phyloP scores from a whole-genome alignment of 2,329 filamentous ascomycete species.

The Monilinia fructicola region DNA sequence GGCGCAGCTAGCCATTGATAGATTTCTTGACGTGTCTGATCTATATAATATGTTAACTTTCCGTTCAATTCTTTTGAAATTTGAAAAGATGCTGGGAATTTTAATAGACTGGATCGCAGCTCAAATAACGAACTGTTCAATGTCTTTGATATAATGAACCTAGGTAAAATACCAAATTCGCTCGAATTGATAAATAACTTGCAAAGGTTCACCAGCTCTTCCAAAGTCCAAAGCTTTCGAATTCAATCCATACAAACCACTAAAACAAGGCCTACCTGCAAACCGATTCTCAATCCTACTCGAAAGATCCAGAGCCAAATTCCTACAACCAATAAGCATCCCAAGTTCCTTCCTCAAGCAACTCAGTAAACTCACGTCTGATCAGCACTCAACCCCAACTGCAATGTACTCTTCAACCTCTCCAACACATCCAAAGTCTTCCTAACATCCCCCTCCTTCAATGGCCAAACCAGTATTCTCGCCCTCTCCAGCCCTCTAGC shows the following conservation, averaged over 20 bases:
- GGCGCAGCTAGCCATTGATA: slow-evolving; percentile 33
- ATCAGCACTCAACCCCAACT: slow-evolving; percentile 30
- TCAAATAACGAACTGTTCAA: neutral
- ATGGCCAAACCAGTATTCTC: slow-evolving; percentile 28
- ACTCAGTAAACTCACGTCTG: slow-evolving; percentile 26
- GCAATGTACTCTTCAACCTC: slow-evolving; percentile 30
- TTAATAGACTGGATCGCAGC: neutral
- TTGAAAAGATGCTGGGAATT: neutral
- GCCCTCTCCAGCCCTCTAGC: slow-evolving; percentile 27
- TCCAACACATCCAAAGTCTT: slow-evolving; percentile 28
- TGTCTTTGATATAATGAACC: neutral
- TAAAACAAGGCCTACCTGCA: slow-evolving; percentile 20
- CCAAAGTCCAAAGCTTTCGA: neutral
- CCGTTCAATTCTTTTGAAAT: neutral
- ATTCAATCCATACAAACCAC: neutral
- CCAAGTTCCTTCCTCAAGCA: too few species aligned
- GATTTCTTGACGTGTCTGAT: slow-evolving; percentile 26
- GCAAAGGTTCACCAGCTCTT: neutral
- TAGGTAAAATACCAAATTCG: neutral
- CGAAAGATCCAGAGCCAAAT: slow-evolving; percentile 24
- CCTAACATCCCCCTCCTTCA: slow-evolving; percentile 29
- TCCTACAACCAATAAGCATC: slow-evolving; percentile 19
- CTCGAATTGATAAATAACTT: neutral
- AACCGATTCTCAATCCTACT: slow-evolving; percentile 26
- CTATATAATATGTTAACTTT: slow-evolving; percentile 12